Base-by-base conservation (phyloP, 2,329 filamentous ascomycete genomes). In the Stylonectria norvegica region DNA sequence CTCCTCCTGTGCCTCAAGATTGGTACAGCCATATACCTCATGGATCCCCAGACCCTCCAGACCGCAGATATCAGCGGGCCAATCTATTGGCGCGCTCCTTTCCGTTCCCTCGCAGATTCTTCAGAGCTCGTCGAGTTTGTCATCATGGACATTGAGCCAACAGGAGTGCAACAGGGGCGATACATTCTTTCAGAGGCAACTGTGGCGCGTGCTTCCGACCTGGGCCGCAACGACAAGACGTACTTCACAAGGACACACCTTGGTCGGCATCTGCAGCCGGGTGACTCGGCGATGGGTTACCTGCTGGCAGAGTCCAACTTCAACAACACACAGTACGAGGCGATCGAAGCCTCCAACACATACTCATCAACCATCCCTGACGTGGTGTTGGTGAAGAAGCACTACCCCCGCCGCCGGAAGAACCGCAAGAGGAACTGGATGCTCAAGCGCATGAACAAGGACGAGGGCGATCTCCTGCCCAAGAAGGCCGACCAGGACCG, bases 271-370 rank as follows among this genome's bases (percentile, higher is more conserved):
- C 72, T 98, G 10, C 86, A 94, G 57, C 81, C 88, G 0, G 93
- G 93, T 38, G 93, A 98, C 69, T 90, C 87, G 0, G 93, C 85
- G 4, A 82, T 98, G 76, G 93, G 93, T n/a, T 98, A 96, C 64
- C 81, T 95, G 64, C 69, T 98, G 34, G 83, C 81, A 4, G 90
- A 89, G 35, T 83, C 89, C 39, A 95, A 95, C 65, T 96, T 91
- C 75, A 97, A 98, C 75, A 93, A 89, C 61, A 72, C 77, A 8
- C 78, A 94, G 53, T 89, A 85, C 53, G 89, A 95, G 54, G 86
- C 83, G 38, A 76, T 96, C 22, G 89, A 96, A 65, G 68, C 77
- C 36, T 89, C 83, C 38, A 81, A 81, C 63, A 81, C 83, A 36
- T 91, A 94, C 67, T 72, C 79, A 3, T 84, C 82, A 3, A 81